These are phyloP conservation scores for Cymbopogon citratus DNA, from an alignment of 176 grass and related monocot genomes.

Conservation along the genomic window DNA sequence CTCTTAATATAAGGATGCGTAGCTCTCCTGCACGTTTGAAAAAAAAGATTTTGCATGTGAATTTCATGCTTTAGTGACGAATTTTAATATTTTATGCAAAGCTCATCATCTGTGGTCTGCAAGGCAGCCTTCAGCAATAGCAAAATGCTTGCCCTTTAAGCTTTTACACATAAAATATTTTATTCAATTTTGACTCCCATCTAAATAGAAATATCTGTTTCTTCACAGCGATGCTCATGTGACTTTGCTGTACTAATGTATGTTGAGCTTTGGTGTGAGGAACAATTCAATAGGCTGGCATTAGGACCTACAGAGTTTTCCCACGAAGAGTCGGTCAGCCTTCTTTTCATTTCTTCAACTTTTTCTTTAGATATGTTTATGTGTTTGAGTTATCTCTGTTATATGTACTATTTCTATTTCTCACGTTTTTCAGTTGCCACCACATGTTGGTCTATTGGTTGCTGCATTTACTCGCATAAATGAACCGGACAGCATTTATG, in stretches of 20 bases:
- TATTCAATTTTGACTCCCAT: not conserved
- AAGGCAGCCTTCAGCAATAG: not conserved
- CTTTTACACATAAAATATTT: not conserved
- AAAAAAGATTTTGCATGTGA: not conserved
- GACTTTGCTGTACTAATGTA: slow-evolving; percentile 78
- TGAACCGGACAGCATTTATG: slow-evolving; percentile 93
- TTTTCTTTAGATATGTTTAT: slow-evolving; percentile 20
- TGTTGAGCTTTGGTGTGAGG: slow-evolving; percentile 92
- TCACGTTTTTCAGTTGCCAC: slow-evolving; percentile 64
- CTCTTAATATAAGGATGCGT: not conserved
- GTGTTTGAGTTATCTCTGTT: slow-evolving; percentile 13
- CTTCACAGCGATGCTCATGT: slow-evolving; percentile 68
- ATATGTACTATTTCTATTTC: slow-evolving; percentile 9
- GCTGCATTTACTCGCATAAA: slow-evolving; percentile 74
- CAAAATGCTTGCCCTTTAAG: not conserved
- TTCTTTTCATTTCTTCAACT: slow-evolving; percentile 3
- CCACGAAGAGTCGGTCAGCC: slow-evolving; percentile 64
- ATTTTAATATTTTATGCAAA: not conserved
- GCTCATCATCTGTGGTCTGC: not conserved
- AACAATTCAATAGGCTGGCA: slow-evolving; percentile 69
- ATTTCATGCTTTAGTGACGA: not conserved
- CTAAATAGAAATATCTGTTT: slow-evolving; percentile 9
- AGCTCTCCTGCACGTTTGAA: not conserved
- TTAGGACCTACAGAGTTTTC: slow-evolving; percentile 86
- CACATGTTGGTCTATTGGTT: slow-evolving; percentile 65